A percentile compares a stretch with the other conserved stretches of the same genome.
These are phyloP conservation scores for Xylaria sp. DNA, from an alignment of 495 filamentous ascomycete species.

Conservation along the genomic window DNA sequence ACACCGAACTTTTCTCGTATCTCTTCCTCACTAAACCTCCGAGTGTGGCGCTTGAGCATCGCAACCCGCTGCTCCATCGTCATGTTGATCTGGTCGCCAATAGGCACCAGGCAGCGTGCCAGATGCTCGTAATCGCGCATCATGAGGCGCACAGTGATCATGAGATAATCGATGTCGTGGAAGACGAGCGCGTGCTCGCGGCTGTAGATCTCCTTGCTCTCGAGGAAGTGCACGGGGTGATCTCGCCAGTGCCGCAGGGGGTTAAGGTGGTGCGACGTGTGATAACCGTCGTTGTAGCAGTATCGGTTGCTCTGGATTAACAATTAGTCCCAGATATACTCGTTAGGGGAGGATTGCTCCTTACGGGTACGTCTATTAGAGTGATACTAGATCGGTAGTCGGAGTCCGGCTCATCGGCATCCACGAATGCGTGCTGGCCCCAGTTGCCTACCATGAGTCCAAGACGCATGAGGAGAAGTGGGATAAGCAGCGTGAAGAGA, in stretches of 20 bases:
- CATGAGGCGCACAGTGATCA: slow-evolving; percentile 67
- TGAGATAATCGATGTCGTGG: slow-evolving; percentile 73
- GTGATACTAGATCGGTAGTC: slow-evolving; percentile 77
- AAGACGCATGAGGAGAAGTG: slow-evolving; percentile 64
- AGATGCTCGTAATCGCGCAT: slow-evolving; percentile 68
- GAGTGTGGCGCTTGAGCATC: slow-evolving; percentile 68
- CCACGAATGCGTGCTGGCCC: slow-evolving; percentile 78
- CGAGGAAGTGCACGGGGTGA: slow-evolving; percentile 71
- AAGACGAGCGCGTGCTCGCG: slow-evolving; percentile 70
- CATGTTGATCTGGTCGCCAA: slow-evolving; percentile 70
- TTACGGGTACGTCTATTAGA: slow-evolving; percentile 73
- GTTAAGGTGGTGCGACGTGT: slow-evolving; percentile 79
- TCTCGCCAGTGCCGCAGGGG: slow-evolving; percentile 77
- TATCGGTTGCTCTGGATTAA: slow-evolving; percentile 66
- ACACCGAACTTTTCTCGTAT: slow-evolving; percentile 55
- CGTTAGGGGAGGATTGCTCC: slow-evolving; percentile 30
- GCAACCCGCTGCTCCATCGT: slow-evolving; percentile 63
- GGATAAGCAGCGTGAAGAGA: slow-evolving; percentile 66
- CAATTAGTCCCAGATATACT: slow-evolving; percentile 13
- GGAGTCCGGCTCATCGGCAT: slow-evolving; percentile 69
- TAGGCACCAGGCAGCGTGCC: slow-evolving; percentile 70
- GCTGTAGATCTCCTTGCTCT: slow-evolving; percentile 65
- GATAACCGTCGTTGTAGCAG: slow-evolving; percentile 81
- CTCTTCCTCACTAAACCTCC: slow-evolving; percentile 63
- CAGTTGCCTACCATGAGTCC: slow-evolving; percentile 79